Evolutionary conservation across 2,329 filamentous ascomycete species (phyloP).

Genomic region (Fusarium fracticaudum): DNA sequence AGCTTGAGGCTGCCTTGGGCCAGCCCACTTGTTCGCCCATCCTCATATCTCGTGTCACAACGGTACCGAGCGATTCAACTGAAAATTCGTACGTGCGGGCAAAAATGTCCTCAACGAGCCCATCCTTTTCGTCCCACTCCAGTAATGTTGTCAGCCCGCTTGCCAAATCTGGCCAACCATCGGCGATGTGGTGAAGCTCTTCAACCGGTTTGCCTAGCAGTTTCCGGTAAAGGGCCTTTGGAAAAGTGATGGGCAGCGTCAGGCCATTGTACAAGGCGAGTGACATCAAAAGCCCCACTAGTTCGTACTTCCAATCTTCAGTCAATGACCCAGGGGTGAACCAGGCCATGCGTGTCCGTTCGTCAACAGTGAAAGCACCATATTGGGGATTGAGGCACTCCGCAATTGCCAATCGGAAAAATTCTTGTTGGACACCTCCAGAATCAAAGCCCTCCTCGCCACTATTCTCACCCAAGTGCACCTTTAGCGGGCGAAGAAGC

Average conservation of each 20-base stretch:
- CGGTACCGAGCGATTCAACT: conserved; percentile 64
- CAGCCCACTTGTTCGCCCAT: conserved; percentile 51
- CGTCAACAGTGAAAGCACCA: conserved; percentile 83
- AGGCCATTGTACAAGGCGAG: conserved; percentile 93
- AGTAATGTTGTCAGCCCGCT: conserved; percentile 78
- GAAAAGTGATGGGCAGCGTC: conserved; percentile 90
- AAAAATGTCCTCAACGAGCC: conserved; percentile 83
- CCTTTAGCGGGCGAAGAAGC: conserved; percentile 84
- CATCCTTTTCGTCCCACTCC: conserved; percentile 79
- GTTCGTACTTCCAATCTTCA: conserved; percentile 88
- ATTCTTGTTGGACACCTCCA: conserved; percentile 95
- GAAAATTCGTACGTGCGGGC: conserved; percentile 89
- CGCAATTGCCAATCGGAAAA: conserved; percentile 85
- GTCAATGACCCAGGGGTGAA: conserved; percentile 86
- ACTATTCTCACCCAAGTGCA: conserved; percentile 82
- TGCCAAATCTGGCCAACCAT: conserved; percentile 87
- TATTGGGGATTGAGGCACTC: conserved; percentile 82
- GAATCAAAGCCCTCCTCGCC: conserved; percentile 93
- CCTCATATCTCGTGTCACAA: conserved; percentile 67
- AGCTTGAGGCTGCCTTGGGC: conserved; percentile 60
- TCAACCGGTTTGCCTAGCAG: conserved; percentile 76
- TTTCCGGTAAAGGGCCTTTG: conserved; percentile 83
- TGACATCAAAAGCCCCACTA: conserved; percentile 87
- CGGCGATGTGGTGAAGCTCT: conserved; percentile 78
- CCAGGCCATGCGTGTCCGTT: conserved; percentile 82